These are phyloP conservation scores for Penicillium flavigenum DNA, from an alignment of 495 filamentous ascomycete species.

Conservation along the genomic window DNA sequence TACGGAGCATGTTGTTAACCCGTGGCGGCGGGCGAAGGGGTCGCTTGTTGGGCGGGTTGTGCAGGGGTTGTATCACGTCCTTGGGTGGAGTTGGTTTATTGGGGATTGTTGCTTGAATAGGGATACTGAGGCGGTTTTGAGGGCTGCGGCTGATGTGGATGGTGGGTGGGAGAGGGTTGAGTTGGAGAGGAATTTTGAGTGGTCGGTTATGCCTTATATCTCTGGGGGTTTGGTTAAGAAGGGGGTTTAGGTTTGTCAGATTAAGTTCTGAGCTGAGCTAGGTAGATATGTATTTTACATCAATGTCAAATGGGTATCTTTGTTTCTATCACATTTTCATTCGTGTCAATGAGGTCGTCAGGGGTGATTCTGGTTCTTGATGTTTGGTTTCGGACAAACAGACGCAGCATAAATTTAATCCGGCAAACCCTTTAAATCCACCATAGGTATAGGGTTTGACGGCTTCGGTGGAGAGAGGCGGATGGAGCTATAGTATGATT, in stretches of 20 bases:
- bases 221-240: constrained; percentile 54
- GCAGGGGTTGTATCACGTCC: constrained; percentile 33
- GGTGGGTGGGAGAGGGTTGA: constrained; percentile 59
- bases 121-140: constrained; percentile 53
- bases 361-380: neutral
- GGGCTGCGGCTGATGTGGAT: constrained; percentile 39
- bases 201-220: constrained; percentile 53
- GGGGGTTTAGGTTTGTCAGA: constrained; percentile 8
- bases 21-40: constrained; percentile 47
- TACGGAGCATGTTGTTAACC: constrained; percentile 66
- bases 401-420: neutral
- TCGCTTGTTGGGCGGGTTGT: constrained; percentile 48
- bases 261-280: neutral
- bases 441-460: neutral
- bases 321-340: constrained; percentile 1
- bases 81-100: constrained; percentile 49
- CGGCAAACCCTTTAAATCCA: neutral
- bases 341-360: constrained; percentile 1
- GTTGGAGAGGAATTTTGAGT: constrained; percentile 49
- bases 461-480: neutral
- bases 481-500: neutral
- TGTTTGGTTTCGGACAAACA: neutral
- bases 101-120: constrained; percentile 61
- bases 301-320: constrained; percentile 23
- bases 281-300: neutral